Base-by-base conservation (phyloP, 176 grass and related monocot species). In the Secale cereale region DNA sequence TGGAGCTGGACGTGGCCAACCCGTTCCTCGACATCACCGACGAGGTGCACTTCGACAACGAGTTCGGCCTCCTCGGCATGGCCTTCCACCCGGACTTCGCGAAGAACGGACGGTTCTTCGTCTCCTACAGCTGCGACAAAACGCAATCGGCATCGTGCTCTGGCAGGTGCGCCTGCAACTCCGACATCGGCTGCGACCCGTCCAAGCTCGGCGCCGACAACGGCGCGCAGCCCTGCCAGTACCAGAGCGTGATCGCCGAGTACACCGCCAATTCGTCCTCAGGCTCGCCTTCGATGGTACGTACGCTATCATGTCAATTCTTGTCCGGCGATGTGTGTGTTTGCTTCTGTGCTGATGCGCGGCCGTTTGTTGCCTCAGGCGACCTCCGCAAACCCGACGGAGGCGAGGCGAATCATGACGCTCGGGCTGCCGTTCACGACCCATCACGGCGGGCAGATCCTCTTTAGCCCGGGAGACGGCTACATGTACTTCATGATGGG, bases 401-500 rank as follows among this genome's bases (percentile, higher is more conserved):
- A 98, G 91, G 86, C 94, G 59, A 70, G 46, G 81, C 86, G 97
- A 81, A 87, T 99, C 75, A 79, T 99, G 70, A 96, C 93, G 2
- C 76, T 99, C 32, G 93, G 91, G 27, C 86, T 98, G 81, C 93
- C 97, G 15, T 99, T 89, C 82, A 92, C 70, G 22, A 87, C 86
- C 31, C 88, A 99, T 83, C 97, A 96, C 80, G 93, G 88, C 19
- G 97, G 90, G 59, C 59, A 96, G 82, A 89, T 99, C 64, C 92
- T 89, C 28, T 99, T 96, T 17, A 28, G 91, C 56, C 93, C 91
- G 2, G 69, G 29, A 23, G 91, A 99, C 74, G 90, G 97, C 9
- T 91, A 96, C 89, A 81, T 99, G 40, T 99, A 99, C 89, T 94
- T 98, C 78, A 89, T 92, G 88, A 92, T 96, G 97, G 97, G 97